These are phyloP conservation scores for Diaporthe sp. DNA, from an alignment of 2,329 filamentous ascomycete genomes.

Conservation along the genomic window DNA sequence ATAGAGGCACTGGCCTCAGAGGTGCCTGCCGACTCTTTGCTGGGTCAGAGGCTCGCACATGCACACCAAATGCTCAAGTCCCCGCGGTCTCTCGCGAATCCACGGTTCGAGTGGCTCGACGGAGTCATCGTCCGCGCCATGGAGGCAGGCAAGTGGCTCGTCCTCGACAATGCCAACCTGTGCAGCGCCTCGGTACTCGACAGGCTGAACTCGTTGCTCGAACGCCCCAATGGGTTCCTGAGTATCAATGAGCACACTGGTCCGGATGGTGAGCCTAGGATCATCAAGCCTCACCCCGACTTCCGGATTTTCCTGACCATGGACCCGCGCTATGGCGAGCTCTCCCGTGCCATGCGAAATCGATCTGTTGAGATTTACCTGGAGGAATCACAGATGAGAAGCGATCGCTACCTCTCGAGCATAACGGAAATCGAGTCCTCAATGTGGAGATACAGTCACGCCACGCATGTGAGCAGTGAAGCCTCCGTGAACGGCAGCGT, in stretches of 20 bases:
- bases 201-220: constrained; percentile 91
- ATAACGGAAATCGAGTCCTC: constrained; percentile 63
- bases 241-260: constrained; percentile 95
- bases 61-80: constrained; percentile 64
- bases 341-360: constrained; percentile 97
- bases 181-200: constrained; percentile 96
- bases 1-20: constrained; percentile 56
- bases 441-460: constrained; percentile 57
- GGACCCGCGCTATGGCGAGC: constrained; percentile 90
- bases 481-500: constrained; percentile 45
- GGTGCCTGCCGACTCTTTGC: constrained; percentile 57
- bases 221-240: constrained; percentile 83
- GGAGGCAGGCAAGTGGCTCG: constrained; percentile 88
- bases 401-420: constrained; percentile 51
- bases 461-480: constrained; percentile 42
- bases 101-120: constrained; percentile 96
- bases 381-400: constrained; percentile 55
- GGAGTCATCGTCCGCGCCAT: constrained; percentile 91
- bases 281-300: constrained; percentile 84
- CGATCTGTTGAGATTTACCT: constrained; percentile 92
- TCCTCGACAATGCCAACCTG: constrained; percentile 96
- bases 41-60: constrained; percentile 61
- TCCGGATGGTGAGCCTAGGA: constrained; percentile 81
- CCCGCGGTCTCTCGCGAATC: constrained; percentile 73
- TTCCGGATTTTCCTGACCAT: constrained; percentile 96